Evolutionary conservation across 2,329 filamentous ascomycete genomes (phyloP).

Genomic region (Phaeosphaeria sp.): DNA sequence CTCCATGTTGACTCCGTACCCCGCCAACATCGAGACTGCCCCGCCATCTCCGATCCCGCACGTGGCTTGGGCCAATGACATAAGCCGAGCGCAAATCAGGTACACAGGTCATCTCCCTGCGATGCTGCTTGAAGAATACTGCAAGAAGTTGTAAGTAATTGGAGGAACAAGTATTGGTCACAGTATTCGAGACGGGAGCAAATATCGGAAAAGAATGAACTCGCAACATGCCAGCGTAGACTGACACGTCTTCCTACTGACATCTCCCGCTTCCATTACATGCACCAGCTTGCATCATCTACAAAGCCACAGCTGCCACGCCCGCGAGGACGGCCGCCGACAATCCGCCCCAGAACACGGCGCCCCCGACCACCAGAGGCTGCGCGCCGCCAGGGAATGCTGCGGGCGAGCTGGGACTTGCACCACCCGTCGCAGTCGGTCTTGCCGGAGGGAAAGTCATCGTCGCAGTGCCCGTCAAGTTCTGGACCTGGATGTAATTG

Average conservation of each 20-base stretch:
- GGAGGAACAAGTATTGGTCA: too few species aligned
- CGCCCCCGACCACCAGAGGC: constrained; percentile 11
- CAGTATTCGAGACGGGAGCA: too few species aligned
- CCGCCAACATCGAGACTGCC: constrained; percentile 11
- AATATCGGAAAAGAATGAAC: too few species aligned
- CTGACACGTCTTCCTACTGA: too few species aligned
- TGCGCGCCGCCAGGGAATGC: constrained; percentile 23
- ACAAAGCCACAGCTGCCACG: constrained; percentile 30
- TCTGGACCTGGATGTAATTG: constrained; percentile 50
- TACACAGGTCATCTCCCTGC: not conserved
- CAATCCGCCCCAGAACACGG: constrained; percentile 20
- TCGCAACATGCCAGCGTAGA: too few species aligned
- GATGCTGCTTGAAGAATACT: too few species aligned
- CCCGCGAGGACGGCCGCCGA: constrained; percentile 24
- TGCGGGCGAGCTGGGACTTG: constrained; percentile 5
- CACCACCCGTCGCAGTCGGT: constrained; percentile 17
- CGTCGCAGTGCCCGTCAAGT: constrained; percentile 29
- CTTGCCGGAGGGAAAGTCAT: constrained; percentile 27
- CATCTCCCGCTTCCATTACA: too few species aligned
- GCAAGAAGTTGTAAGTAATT: too few species aligned
- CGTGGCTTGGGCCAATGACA: constrained; percentile 19
- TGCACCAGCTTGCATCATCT: too few species aligned
- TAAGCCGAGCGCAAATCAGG: constrained; percentile 3
- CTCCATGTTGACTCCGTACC: not conserved
- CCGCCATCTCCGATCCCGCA: constrained; percentile 26